phyloP scores from a whole-genome alignment of 1,284 basidiomycete genomes.

The Entoloma clypeatum region DNA sequence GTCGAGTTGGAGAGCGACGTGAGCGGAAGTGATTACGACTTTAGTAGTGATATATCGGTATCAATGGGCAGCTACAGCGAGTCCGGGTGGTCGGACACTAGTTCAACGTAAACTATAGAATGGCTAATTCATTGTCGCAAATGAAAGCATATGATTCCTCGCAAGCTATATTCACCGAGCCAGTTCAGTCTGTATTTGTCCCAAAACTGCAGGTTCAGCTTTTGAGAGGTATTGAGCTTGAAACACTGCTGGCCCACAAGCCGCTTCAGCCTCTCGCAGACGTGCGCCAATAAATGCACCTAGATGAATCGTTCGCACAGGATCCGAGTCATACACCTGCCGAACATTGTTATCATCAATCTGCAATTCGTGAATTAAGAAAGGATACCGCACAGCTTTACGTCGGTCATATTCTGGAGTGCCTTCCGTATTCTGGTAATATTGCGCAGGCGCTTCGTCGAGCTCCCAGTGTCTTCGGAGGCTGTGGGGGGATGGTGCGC shows the following conservation, averaged over 20 bases:
- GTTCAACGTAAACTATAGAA: constrained; percentile 10
- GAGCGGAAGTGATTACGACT: constrained; percentile 51
- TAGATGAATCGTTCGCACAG: constrained; percentile 60
- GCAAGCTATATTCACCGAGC: no score
- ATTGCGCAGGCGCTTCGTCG: constrained; percentile 48
- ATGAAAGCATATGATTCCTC: neutral
- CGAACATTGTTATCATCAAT: constrained; percentile 7
- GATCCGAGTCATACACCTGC: constrained; percentile 66
- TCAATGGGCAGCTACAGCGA: constrained; percentile 52
- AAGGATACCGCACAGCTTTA: constrained; percentile 46
- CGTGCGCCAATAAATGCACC: constrained; percentile 53
- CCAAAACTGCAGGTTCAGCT: constrained; percentile 65
- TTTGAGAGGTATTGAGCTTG: constrained; percentile 57
- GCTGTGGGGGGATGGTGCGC: constrained; percentile 29
- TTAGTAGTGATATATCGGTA: constrained; percentile 52
- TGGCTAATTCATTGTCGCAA: neutral
- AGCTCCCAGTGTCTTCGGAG: constrained; percentile 67
- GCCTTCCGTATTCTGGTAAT: constrained; percentile 55
- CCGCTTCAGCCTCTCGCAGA: constrained; percentile 57
- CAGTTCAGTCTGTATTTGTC: constrained; percentile 61
- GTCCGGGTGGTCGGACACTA: constrained; percentile 36
- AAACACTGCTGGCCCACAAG: constrained; percentile 53
- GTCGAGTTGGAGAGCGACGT: constrained; percentile 35
- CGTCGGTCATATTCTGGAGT: constrained; percentile 70
- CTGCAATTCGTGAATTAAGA: neutral